Base-by-base conservation (phyloP, 768 basidiomycete genomes). In the Boletus reticulatus region DNA sequence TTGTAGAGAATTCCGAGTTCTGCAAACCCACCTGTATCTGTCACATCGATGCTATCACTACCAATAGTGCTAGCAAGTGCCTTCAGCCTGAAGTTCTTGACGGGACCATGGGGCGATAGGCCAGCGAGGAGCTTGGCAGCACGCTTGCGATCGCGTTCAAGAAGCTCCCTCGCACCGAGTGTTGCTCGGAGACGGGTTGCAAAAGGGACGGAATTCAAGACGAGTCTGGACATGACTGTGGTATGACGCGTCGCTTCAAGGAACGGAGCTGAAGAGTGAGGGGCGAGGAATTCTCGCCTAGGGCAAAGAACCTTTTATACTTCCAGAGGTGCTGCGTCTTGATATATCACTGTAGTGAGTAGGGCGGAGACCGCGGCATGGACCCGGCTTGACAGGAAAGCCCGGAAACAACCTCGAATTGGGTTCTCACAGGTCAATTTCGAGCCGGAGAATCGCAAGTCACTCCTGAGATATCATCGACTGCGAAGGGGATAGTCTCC, bases 61-160 rank as follows among this genome's bases (percentile, higher is more conserved):
- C 42, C 24, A 3, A 59, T 50, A 11, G 51, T 49, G 11, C 46
- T 51, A 36, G 31, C 27, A 24, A 13, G 8, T 50, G 53, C 66
- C 34, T 52, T 66, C 41, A 61, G 67, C 45, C 61, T 60, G 29
- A 65, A 65, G 31, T 61, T 51, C 49, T 73, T 66, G 29, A 63
- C 61, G 13, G 84, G 84, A 16, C 84, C 82, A 55, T 84, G 81
- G 0, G 82, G 78, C 51, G 81, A 79, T 41, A 80, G 38, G 22
- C 82, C 83, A 27, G 75, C 70, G n/a, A 83, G 62, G 60, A 85
- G 59, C 73, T 82, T 85, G 68, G 76, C 68, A 12, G 84, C 83
- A 16, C 84, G 79, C 43, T 75, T 75, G 57, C 74, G 72, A 67
- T 85, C 83, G 64, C 78, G 78, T 29, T 79, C 75, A 44, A 84